Conservation (phyloP, 2,329 filamentous ascomycete genomes). For the Cylindrodendrum hubeiense region DNA sequence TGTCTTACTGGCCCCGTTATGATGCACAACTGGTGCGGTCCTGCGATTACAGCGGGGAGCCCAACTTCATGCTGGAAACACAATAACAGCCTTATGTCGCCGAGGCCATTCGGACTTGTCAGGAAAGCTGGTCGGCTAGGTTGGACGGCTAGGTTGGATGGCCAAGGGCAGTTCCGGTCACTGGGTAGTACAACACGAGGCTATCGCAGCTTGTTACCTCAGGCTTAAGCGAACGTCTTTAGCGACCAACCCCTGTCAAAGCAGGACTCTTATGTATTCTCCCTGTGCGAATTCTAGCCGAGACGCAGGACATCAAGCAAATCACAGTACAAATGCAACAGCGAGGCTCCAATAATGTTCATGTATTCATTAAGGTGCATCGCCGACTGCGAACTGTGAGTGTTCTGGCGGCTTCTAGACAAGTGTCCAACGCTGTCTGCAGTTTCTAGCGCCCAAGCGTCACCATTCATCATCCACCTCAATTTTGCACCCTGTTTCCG, state of each 20-base stretch:
- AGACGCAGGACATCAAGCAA: background rate
- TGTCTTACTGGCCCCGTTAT: background rate
- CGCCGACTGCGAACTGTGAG: constrained; percentile 38
- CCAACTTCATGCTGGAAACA: no score
- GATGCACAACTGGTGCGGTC: no score
- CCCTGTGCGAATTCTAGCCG: background rate
- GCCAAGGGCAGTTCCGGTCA: no score
- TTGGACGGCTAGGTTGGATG: no score
- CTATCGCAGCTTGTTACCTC: background rate
- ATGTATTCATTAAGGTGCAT: constrained; percentile 47
- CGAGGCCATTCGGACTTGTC: no score
- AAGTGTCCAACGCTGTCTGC: constrained; percentile 37
- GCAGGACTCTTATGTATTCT: background rate
- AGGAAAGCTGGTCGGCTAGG: no score
- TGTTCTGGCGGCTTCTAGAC: constrained; percentile 38
- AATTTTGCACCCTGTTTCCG: constrained; percentile 33
- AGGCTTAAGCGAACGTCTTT: background rate
- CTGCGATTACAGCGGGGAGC: no score
- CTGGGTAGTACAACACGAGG: background rate
- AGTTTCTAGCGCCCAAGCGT: constrained; percentile 39
- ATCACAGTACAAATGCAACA: background rate
- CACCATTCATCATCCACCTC: constrained; percentile 34
- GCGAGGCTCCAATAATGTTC: constrained; percentile 32
- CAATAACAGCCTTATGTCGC: no score
- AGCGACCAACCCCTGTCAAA: no score